Evolutionary conservation across 306 rosid genomes (phyloP).

Genomic region (Leucaena leucocephala): DNA sequence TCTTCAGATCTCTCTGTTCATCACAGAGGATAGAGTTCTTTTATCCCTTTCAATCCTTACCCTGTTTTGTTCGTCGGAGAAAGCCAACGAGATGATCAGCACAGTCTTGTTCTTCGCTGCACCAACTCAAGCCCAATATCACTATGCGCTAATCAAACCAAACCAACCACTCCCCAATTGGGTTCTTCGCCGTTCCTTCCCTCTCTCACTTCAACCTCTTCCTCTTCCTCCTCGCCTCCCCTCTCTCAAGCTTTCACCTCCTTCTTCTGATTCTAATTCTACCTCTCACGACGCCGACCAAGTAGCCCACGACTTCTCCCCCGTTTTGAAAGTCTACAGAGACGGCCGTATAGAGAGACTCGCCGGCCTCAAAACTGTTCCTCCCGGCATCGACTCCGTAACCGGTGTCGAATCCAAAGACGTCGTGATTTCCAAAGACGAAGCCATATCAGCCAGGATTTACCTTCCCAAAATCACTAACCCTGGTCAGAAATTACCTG

Average conservation of each 20-base stretch:
- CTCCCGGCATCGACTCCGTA: slow-evolving; percentile 47
- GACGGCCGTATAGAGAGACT: slow-evolving; percentile 62
- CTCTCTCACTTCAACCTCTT: background rate
- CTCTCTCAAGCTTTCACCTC: too few species aligned
- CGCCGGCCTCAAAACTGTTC: slow-evolving; percentile 42
- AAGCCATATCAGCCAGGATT: slow-evolving; percentile 58
- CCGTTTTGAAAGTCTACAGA: slow-evolving; percentile 60
- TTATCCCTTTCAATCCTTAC: too few species aligned
- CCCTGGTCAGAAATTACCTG: slow-evolving; percentile 56
- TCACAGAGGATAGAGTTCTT: too few species aligned
- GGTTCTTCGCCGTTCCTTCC: slow-evolving; percentile 15
- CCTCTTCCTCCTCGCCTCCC: background rate
- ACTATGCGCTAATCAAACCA: slow-evolving; percentile 3
- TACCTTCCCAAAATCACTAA: slow-evolving; percentile 50
- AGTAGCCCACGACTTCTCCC: slow-evolving; percentile 48
- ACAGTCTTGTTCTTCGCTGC: background rate
- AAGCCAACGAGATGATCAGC: slow-evolving; percentile 10
- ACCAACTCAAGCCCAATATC: background rate
- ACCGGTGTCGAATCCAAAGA: slow-evolving; percentile 74
- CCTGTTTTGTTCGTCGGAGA: background rate
- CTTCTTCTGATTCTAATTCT: background rate
- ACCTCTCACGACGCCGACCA: slow-evolving; percentile 19
- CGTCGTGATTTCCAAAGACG: slow-evolving; percentile 52
- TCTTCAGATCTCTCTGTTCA: too few species aligned
- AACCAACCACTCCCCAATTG: background rate